phyloP scores from a whole-genome alignment of 345 rosid genomes.

The Kandelia obovata region DNA sequence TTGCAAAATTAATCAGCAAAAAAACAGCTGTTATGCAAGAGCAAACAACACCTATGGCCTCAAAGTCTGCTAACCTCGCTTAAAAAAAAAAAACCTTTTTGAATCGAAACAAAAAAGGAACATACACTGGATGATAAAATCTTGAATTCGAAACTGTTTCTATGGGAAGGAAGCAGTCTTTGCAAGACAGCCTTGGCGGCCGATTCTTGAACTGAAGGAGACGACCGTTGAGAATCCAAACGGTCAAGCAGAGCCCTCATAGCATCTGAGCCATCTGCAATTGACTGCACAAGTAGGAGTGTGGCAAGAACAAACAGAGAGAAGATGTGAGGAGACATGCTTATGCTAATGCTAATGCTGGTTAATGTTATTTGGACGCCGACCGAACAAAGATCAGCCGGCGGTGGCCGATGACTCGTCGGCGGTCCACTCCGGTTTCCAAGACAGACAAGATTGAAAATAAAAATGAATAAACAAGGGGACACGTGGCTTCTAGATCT shows the following conservation, averaged over 20 bases:
- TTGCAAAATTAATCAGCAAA: constrained; percentile 19
- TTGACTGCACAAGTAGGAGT: background rate
- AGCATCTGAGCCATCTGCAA: constrained; percentile 21
- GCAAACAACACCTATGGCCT: background rate
- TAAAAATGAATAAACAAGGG: too few species aligned
- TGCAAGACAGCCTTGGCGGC: constrained; percentile 65
- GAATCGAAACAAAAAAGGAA: background rate
- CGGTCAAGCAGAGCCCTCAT: constrained; percentile 43
- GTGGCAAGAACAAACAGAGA: constrained; percentile 14
- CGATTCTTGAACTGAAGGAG: constrained; percentile 60
- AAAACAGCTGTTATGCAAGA: background rate
- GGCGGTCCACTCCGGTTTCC: too few species aligned
- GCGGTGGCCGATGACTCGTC: too few species aligned
- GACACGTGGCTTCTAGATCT: too few species aligned
- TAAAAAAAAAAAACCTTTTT: background rate
- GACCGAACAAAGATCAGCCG: too few species aligned
- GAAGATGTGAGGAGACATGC: constrained; percentile 5
- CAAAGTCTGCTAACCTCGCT: background rate
- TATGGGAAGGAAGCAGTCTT: constrained; percentile 70
- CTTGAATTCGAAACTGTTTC: constrained; percentile 55
- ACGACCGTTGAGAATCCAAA: constrained; percentile 53
- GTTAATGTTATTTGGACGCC: too few species aligned
- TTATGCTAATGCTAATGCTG: too few species aligned
- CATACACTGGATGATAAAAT: constrained; percentile 71
- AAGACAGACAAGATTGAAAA: too few species aligned